These are phyloP conservation scores for Phytophthora cryptogea DNA, from an alignment of 352 stramenopile species.

Conservation along the genomic window DNA sequence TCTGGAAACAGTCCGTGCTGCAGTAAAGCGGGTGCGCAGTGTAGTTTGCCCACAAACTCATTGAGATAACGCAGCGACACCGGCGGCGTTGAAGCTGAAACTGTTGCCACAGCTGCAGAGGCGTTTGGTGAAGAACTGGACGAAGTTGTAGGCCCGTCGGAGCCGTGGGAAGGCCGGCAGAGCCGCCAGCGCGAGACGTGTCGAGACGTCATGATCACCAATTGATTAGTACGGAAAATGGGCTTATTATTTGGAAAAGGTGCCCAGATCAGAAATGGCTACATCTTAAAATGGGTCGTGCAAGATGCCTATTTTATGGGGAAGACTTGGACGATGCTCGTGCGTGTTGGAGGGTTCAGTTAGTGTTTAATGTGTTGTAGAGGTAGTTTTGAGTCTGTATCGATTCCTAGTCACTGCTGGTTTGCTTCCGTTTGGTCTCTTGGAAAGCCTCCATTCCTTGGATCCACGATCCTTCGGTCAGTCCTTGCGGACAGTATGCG, in stretches of 20 bases:
- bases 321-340: too few species aligned
- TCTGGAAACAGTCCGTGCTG: slow-evolving; percentile 79
- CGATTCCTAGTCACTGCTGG: not conserved
- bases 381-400: not conserved
- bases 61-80: slow-evolving; percentile 83
- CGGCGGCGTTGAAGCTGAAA: slow-evolving; percentile 15
- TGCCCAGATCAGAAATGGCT: not conserved
- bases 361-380: not conserved
- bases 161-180: slow-evolving; percentile 1
- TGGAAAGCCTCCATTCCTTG: slow-evolving; percentile 78
- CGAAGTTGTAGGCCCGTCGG: slow-evolving; percentile 15
- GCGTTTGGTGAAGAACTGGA: slow-evolving; percentile 2
- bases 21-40: slow-evolving; percentile 70
- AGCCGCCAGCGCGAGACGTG: slow-evolving; percentile 47
- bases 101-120: slow-evolving; percentile 2
- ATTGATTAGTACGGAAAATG: slow-evolving; percentile 3
- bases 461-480: slow-evolving; percentile 69
- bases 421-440: slow-evolving; percentile 41
- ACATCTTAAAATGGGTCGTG: not conserved
- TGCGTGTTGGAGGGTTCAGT: too few species aligned
- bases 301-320: not conserved
- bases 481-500: slow-evolving; percentile 75
- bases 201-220: slow-evolving; percentile 17
- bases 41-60: slow-evolving; percentile 82
- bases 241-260: not conserved